These are phyloP conservation scores for Cyclotella choctawhatcheeana DNA, from an alignment of 108 stramenopile genomes.

Conservation along the genomic window DNA sequence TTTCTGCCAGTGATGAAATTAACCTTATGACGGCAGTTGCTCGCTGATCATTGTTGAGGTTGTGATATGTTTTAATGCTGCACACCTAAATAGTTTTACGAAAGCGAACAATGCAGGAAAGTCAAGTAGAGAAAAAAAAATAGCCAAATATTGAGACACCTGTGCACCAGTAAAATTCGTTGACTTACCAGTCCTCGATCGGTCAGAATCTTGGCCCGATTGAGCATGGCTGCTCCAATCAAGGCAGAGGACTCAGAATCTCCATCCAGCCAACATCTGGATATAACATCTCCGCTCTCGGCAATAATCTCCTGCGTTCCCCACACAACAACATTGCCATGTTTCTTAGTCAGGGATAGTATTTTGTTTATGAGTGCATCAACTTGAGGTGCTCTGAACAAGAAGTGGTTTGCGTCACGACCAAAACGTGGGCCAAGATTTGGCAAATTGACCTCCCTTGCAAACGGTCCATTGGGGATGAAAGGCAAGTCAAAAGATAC, in stretches of 20 bases:
- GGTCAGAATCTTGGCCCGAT: conserved; percentile 55
- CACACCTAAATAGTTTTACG: no score
- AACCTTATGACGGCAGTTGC: conserved; percentile 74
- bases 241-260: conserved; percentile 64
- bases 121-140: neutral
- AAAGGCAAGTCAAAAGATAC: no score
- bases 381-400: conserved; percentile 33
- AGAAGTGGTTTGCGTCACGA: conserved; percentile 14
- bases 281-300: conserved; percentile 62
- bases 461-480: no score
- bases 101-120: no score
- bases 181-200: conserved; percentile 54
- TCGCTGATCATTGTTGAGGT: conserved; percentile 70
- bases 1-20: conserved; percentile 64
- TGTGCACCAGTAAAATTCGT: neutral
- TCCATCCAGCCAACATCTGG: conserved; percentile 74
- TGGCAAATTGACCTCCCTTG: no score
- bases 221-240: conserved; percentile 68
- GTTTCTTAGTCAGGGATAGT: conserved; percentile 58
- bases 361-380: conserved; percentile 63
- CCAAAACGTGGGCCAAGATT: conserved; percentile 12
- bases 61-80: conserved; percentile 66
- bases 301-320: conserved; percentile 77
- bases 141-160: neutral
- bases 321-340: conserved; percentile 84